These are phyloP conservation scores for Zygosaccharomyces rouxii DNA, from an alignment of 805 yeast genomes.

Conservation along the genomic window DNA sequence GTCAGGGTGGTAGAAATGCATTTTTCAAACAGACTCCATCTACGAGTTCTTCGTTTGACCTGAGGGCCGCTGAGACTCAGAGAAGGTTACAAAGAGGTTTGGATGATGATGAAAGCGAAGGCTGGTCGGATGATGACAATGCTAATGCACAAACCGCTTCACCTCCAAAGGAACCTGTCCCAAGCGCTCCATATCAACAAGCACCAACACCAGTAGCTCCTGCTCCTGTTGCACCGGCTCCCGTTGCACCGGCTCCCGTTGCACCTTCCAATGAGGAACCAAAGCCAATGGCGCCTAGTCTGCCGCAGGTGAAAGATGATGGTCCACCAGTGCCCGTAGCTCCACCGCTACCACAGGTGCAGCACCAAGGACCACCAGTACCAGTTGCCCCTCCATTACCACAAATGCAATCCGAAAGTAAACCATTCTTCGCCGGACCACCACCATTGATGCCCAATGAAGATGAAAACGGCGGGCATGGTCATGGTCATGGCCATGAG, in stretches of 20 bases:
- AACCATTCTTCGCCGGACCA: slow-evolving; percentile 13
- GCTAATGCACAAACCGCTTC: slow-evolving; percentile 13
- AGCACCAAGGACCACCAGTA: slow-evolving; percentile 29
- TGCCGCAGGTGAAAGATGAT: slow-evolving; percentile 23
- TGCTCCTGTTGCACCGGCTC: slow-evolving; percentile 6
- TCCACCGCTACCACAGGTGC: slow-evolving; percentile 28
- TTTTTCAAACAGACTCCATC: slow-evolving; percentile 50
- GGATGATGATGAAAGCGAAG: slow-evolving; percentile 34
- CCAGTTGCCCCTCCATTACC: slow-evolving; percentile 45
- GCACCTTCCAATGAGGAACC: slow-evolving; percentile 14
- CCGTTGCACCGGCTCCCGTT: slow-evolving; percentile 23
- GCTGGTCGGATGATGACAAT: slow-evolving; percentile 36
- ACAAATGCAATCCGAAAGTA: slow-evolving; percentile 12
- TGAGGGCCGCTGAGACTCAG: slow-evolving; percentile 61
- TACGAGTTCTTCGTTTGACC: slow-evolving; percentile 41
- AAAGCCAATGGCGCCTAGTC: slow-evolving; percentile 16
- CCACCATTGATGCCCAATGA: slow-evolving; percentile 10
- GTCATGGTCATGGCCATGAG: slow-evolving; percentile 1
- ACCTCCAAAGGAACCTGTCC: slow-evolving; percentile 3
- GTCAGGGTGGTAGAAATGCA: slow-evolving; percentile 41
- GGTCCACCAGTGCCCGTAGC: slow-evolving; percentile 29
- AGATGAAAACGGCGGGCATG: neutral
- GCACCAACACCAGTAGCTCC: slow-evolving; percentile 9
- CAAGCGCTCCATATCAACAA: slow-evolving; percentile 13
- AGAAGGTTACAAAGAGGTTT: slow-evolving; percentile 62